Evolutionary conservation across 441 rosid species (phyloP).

Genomic region (Aleurites moluccanus): DNA sequence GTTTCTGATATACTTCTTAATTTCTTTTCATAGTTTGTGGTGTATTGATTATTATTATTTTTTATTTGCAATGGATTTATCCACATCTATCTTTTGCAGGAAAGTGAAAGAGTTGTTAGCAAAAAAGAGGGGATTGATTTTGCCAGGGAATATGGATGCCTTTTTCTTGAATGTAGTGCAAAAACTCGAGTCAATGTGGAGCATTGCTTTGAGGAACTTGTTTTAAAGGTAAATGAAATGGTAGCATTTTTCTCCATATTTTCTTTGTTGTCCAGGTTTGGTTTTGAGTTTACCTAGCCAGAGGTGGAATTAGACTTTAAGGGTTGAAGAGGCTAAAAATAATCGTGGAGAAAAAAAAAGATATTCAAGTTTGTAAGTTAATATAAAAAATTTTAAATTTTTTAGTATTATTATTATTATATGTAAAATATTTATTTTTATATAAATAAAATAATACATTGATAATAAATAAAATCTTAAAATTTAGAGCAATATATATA

Average conservation of each 20-base stretch:
- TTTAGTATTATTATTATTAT: no score
- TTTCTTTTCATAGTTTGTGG: background rate
- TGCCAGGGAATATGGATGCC: slow-evolving; percentile 59
- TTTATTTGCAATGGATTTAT: background rate
- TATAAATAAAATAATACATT: no score
- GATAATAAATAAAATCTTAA: no score
- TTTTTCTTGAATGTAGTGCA: slow-evolving; percentile 61
- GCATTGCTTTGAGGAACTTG: slow-evolving; percentile 65
- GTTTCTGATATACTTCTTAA: background rate
- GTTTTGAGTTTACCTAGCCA: background rate
- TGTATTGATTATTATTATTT: background rate
- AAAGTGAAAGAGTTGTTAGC: slow-evolving; percentile 53
- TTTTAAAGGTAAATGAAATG: slow-evolving; percentile 44
- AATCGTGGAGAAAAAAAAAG: no score
- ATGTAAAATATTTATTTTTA: no score
- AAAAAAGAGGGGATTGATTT: slow-evolving; percentile 58
- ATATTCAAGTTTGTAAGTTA: no score
- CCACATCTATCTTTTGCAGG: slow-evolving; percentile 32
- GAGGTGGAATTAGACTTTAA: no score
- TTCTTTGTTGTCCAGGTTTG: background rate
- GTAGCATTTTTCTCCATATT: background rate
- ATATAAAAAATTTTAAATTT: no score
- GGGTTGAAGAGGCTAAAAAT: no score
- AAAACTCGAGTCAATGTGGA: slow-evolving; percentile 58
- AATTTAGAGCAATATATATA: no score